Base-by-base conservation (phyloP, 1,284 basidiomycete genomes). In the Rhodotorula mucilaginosa region DNA sequence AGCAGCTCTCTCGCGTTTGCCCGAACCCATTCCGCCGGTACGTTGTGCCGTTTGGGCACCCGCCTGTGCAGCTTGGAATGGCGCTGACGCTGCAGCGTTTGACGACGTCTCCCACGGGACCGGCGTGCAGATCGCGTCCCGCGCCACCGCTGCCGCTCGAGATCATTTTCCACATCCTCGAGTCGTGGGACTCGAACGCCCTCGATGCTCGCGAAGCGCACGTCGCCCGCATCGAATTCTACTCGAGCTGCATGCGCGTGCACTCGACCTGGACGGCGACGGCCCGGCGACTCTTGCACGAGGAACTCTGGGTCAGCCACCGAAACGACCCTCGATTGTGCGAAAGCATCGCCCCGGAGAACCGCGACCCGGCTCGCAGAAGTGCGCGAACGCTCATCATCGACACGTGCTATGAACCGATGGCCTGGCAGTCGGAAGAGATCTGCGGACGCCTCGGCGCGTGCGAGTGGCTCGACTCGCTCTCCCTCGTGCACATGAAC, bases 151-250 rank as follows among this genome's bases (percentile, higher is more conserved):
- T 66, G 49, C 64, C 64, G 19, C 34, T 31, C 49, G 64, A 66
- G n/a, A 18, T 66, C n/a, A 10, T 66, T 19, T 10, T 18, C 16
- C 49, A 31, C 19, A 23, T 66, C 48, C 49, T 66, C 39, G 31
- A 21, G 3, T 26, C 19, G 2, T 66, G 48, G 49, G 48, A 58
- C 1, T n/a, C 64, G 12, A 21, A n/a, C 6, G 18, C 34, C 5
- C 10, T 54, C 2, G 58, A 66, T 58, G 58, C 64, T 2, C 34
- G 58, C 34, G 58, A 60, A 15, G 58, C 49, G 6, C 26, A 52
- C n/a, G 34, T 16, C 29, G 58, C 59, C 26, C 64, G 64, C 58
- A 23, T 29, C n/a, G 2, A 12, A 4, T 66, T 66, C 58, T 66
- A 59, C 64, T 3, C 16, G 5, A 44, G 31, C 19, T 66, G 64